These are phyloP conservation scores for Venturiaceae sp. DNA, from an alignment of 2,329 filamentous ascomycete species.

Conservation along the genomic window DNA sequence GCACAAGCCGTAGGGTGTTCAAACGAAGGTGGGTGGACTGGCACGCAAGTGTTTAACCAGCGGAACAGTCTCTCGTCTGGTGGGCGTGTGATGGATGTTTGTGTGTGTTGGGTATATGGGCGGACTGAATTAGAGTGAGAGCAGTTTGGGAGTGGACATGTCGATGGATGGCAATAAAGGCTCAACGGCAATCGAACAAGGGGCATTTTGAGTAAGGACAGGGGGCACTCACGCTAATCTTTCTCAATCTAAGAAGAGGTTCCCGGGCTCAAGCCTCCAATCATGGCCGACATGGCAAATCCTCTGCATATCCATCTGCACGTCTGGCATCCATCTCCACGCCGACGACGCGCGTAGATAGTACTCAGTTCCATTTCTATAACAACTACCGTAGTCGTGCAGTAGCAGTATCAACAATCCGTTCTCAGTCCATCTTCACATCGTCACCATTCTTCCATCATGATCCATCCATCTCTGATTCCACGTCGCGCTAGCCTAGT, in stretches of 20 bases:
- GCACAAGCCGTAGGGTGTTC: not conserved
- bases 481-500: not conserved
- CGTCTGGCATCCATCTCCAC: not conserved
- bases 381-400: not conserved
- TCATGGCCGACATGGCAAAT: not conserved
- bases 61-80: too few relatives aligned
- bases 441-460: not conserved
- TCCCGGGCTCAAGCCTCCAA: too few relatives aligned
- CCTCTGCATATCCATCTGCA: not conserved
- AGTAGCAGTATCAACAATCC: not conserved
- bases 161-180: too few relatives aligned
- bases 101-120: too few relatives aligned
- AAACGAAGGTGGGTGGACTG: not conserved
- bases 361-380: not conserved
- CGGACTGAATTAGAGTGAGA: too few relatives aligned
- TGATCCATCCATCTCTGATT: not conserved
- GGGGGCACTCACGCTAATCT: too few relatives aligned
- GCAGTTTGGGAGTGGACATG: too few relatives aligned
- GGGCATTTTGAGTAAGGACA: too few relatives aligned
- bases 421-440: not conserved
- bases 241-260: too few relatives aligned
- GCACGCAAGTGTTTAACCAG: too few relatives aligned
- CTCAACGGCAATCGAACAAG: too few relatives aligned
- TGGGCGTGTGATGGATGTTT: too few relatives aligned
- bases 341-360: not conserved